Evolutionary conservation across 78 protist genomes (phyloP).

Genomic region (Protostelium mycophagum): DNA sequence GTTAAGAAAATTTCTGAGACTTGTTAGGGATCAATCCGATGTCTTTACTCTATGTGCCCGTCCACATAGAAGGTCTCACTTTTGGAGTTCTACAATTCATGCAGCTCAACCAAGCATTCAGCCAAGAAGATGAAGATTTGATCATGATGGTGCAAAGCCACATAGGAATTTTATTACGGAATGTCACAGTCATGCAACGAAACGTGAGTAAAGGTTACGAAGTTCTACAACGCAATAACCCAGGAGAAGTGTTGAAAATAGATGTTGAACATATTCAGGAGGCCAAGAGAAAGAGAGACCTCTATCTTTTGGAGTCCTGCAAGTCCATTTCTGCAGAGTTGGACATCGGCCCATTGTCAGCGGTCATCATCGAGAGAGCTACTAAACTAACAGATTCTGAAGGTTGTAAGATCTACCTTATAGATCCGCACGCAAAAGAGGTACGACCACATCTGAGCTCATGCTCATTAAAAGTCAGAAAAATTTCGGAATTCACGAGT

Average conservation of each 20-base stretch:
- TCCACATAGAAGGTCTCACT: neutral
- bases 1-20: neutral
- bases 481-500: no score
- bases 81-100: neutral
- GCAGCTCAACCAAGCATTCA: neutral
- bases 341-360: neutral
- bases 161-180: neutral
- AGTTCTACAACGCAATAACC: no score
- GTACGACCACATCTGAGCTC: no score
- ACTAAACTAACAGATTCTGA: neutral
- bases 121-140: neutral
- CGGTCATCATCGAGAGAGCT: neutral
- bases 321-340: neutral
- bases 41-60: neutral
- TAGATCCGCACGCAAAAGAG: neutral
- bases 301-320: neutral
- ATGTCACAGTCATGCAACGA: neutral
- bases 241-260: no score
- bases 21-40: neutral
- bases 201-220: no score
- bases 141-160: neutral
- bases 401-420: neutral
- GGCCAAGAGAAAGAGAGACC: neutral
- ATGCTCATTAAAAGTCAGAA: no score
- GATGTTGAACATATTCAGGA: no score